Base-by-base conservation (phyloP, 1,284 basidiomycete genomes). In the Heterobasidion occidentale region DNA sequence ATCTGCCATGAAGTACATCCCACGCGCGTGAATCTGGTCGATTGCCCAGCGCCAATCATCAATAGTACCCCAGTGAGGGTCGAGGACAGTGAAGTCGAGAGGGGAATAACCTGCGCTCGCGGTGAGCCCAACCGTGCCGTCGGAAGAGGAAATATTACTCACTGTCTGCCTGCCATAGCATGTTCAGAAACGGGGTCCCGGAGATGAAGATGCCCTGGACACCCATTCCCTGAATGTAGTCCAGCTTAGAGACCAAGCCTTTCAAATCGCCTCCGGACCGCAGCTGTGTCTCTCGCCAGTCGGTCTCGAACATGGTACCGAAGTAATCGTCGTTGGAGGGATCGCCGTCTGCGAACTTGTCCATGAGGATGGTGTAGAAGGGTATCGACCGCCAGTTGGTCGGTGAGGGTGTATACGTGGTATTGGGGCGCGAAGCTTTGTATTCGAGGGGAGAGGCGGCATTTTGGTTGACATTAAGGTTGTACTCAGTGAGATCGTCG, bases 161-260 rank as follows among this genome's bases (percentile, higher is more conserved):
- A 92, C 91, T 92, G 80, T 96, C 93, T 15, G 92, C 89, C 70
- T 94, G 88, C 93, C 93, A 96, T 17, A 92, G 74, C 93, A 95
- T 94, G 78, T 96, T 95, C 61, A 95, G 60, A 71, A 93, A 96
- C 52, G 87, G 84, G 0, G 93, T 96, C 55, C 93, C 93, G 34
- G 93, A 92, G 66, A 94, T 88, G 73, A 92, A 95, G 65, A 96
- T 84, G 53, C 84, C 78, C 62, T 77, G 77, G 64, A 92, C 75
- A 60, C 93, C 93, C 90, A 94, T 94, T 59, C 88, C 88, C 58
- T 90, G 77, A 15, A 96, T 76, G 69, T 96, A 96, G 72, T 95
- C 93, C 60, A 96, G 76, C 59, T 80, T 84, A 47, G 81, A 70
- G 54, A 79, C 72, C 60, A 95, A 73, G 58, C 93, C 93, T 56